Base-by-base conservation (phyloP, 2,329 filamentous ascomycete species). In the Calonectria fujianensis region DNA sequence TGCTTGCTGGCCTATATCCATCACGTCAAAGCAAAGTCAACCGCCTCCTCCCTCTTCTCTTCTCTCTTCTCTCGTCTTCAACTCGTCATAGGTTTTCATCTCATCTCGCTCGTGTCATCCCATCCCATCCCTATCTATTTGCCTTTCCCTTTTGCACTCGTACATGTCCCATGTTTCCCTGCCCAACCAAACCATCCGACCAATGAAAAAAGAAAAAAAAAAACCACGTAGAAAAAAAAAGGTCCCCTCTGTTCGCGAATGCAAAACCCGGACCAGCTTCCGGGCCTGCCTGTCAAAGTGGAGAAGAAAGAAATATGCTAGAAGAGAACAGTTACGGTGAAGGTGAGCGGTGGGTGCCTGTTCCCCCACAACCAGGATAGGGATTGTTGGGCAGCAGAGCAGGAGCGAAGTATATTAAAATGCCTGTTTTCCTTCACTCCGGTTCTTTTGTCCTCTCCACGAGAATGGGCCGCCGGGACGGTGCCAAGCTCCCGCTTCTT, bases 1-100 rank as follows among this genome's bases (percentile, higher is more conserved):
- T 73, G 74, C 74, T 75, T 75, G 74, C 74, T 37, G 65, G 63
- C 61, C 31, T 75, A 74, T 75, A 75, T 75, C 67, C 70, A 69
- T 73, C 52, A 65, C 20, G 29, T 39, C 57, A 50, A 73, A 61
- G 39, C 57, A 73, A 70, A 59, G 50, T 51, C 37, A 54, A 37
- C 59, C 52, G 4, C 39, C 9, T 32, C 31, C n/a, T n/a, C 18
- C 24, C 61, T 68, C 29, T 18, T 51, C 51, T 64, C 32, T 20
- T 51, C 39, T 20, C n/a, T 48, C 57, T 52, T n/a, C 10, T 32
- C 51, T 51, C 32, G 45, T 73, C 54, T 35, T 69, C 37, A 39
- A n/a, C 31, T 57, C 52, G 29, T 57, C 16, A 32, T 57, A 35
- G 27, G 27, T 35, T 65, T 59, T 67, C 61, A 32, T 57, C 70